Percentiles rank a stretch among this genome's conserved stretches.
phyloP scores from a whole-genome alignment of 2,329 filamentous ascomycete genomes.

The Monosporascus sp. region DNA sequence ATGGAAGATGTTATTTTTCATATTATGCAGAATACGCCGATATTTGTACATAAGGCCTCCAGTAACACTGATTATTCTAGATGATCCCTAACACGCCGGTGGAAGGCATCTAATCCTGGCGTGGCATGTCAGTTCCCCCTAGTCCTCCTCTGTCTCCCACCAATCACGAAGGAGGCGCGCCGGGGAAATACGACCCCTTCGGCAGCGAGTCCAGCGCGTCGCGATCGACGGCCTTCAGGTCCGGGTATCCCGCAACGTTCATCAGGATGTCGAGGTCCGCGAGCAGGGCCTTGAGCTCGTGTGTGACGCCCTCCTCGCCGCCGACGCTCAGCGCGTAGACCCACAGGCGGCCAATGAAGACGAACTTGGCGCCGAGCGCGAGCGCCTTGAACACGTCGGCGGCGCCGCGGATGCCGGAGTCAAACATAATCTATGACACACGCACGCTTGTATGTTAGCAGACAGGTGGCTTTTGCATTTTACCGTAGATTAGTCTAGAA shows the following conservation, averaged over 20 bases:
- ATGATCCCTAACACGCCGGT: not conserved
- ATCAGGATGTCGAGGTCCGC: conserved; percentile 59
- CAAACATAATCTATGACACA: conserved; percentile 51
- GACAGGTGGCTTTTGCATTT: too few relatives aligned
- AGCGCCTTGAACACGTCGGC: conserved; percentile 57
- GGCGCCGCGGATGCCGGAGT: conserved; percentile 52
- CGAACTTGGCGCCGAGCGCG: conserved; percentile 56
- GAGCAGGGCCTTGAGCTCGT: conserved; percentile 57
- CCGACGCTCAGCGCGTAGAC: conserved; percentile 55
- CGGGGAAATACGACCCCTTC: conserved; percentile 31
- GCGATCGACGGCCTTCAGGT: conserved; percentile 45
- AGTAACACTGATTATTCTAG: too few relatives aligned
- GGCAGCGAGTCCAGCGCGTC: conserved; percentile 36
- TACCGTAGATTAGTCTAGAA: too few relatives aligned
- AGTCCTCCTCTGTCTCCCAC: not conserved
- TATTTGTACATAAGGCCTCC: too few relatives aligned
- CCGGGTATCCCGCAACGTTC: conserved; percentile 51
- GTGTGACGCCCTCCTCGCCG: conserved; percentile 55
- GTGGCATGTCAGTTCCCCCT: not conserved
- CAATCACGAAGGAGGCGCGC: conserved; percentile 2
- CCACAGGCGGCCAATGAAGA: conserved; percentile 57
- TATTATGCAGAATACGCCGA: too few relatives aligned
- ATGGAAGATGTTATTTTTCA: too few relatives aligned
- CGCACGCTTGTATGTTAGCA: conserved; percentile 11
- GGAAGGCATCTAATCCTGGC: not conserved